phyloP scores from a whole-genome alignment of 495 filamentous ascomycete species.

The Jackrogersella multiformis region DNA sequence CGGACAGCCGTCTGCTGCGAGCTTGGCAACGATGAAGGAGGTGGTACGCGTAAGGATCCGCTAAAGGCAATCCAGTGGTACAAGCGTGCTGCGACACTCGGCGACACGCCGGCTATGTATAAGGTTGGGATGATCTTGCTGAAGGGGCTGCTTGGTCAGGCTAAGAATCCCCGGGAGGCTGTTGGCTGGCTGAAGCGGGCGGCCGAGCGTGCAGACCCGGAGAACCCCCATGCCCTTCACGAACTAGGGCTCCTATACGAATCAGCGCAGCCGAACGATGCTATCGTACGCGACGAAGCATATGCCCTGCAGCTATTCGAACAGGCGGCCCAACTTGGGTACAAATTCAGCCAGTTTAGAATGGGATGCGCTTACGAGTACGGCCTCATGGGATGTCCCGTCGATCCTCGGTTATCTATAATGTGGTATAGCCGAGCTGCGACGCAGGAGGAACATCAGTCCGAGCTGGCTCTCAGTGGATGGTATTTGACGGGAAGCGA shows the following conservation, averaged over 20 bases:
- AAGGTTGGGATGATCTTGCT: slow-evolving; percentile 96
- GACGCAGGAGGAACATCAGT: slow-evolving; percentile 93
- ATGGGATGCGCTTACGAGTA: slow-evolving; percentile 91
- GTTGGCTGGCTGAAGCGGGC: slow-evolving; percentile 92
- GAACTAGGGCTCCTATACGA: slow-evolving; percentile 90
- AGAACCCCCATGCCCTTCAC: slow-evolving; percentile 95
- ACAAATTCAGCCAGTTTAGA: slow-evolving; percentile 94
- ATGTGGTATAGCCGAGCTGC: slow-evolving; percentile 94
- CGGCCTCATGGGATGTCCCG: slow-evolving; percentile 79
- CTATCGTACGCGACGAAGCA: slow-evolving; percentile 78
- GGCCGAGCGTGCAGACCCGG: slow-evolving; percentile 83
- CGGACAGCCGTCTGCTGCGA: slow-evolving; percentile 97
- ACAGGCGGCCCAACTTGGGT: slow-evolving; percentile 88
- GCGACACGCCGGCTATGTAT: slow-evolving; percentile 95
- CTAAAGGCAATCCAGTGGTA: slow-evolving; percentile 98
- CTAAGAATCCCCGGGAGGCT: slow-evolving; percentile 83
- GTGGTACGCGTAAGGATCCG: slow-evolving; percentile 89
- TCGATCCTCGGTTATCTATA: slow-evolving; percentile 85
- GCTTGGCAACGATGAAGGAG: slow-evolving; percentile 91
- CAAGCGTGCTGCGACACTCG: slow-evolving; percentile 86
- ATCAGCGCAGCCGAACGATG: slow-evolving; percentile 69
- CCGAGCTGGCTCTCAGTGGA: slow-evolving; percentile 88
- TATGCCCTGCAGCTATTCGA: slow-evolving; percentile 83
- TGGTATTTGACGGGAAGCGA: slow-evolving; percentile 96
- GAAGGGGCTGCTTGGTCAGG: slow-evolving; percentile 92